Evolutionary conservation across 345 rosid species (phyloP).

Genomic region (Euphorbia tirucalli): DNA sequence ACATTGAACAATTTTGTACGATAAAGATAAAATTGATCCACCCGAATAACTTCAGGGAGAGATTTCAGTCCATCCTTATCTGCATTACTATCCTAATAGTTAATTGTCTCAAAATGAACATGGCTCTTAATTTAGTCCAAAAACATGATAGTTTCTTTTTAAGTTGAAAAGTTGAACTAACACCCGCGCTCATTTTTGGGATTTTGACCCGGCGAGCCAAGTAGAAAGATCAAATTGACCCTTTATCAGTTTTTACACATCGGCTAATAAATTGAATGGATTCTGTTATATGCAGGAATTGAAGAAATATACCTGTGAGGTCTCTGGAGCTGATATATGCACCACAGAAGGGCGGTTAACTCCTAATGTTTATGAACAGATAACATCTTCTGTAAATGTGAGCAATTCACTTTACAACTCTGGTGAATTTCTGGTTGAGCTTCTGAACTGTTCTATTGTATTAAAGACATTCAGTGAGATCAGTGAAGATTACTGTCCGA

Average conservation of each 20-base stretch:
- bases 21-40: too few species aligned
- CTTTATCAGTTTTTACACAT: background rate
- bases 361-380: slow-evolving; percentile 12
- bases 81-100: too few species aligned
- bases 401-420: slow-evolving; percentile 11
- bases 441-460: slow-evolving; percentile 17
- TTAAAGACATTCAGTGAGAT: slow-evolving; percentile 16
- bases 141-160: too few species aligned
- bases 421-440: slow-evolving; percentile 12
- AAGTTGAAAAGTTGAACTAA: too few species aligned
- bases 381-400: slow-evolving; percentile 17
- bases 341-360: slow-evolving; percentile 18
- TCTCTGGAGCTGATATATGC: slow-evolving; percentile 10
- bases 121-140: too few species aligned
- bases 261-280: background rate
- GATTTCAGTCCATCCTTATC: too few species aligned
- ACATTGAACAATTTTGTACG: too few species aligned
- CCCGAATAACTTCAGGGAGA: too few species aligned
- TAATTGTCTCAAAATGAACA: too few species aligned
- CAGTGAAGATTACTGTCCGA: slow-evolving; percentile 18
- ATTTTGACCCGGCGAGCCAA: too few species aligned
- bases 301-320: slow-evolving; percentile 17
- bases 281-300: slow-evolving; percentile 15
- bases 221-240: too few species aligned
- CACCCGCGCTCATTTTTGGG: too few species aligned